Conservation (phyloP, 441 rosid genomes). For the Viola pubescens region DNA sequence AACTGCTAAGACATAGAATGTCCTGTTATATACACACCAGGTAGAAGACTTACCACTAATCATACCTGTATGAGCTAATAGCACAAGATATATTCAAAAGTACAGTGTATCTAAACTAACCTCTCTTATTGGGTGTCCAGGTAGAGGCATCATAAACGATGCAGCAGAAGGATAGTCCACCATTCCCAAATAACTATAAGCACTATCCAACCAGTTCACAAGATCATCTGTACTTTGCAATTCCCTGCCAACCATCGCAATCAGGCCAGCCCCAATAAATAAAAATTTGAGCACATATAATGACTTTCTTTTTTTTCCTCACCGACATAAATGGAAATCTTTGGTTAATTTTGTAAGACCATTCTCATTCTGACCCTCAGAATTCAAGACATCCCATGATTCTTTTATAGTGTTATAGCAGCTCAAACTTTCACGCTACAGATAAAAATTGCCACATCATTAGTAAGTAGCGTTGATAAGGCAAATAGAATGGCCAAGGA, state of each 20-base stretch:
- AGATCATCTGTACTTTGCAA: conserved; percentile 51
- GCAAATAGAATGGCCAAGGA: too few species aligned
- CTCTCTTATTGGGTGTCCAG: conserved; percentile 85
- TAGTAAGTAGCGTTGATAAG: neutral
- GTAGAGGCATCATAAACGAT: conserved; percentile 79
- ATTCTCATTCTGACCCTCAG: conserved; percentile 50
- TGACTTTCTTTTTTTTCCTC: conserved; percentile 17
- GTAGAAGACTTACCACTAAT: neutral
- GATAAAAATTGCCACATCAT: neutral
- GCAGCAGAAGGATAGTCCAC: conserved; percentile 80
- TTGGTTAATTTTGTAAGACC: conserved; percentile 58
- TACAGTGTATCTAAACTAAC: conserved; percentile 24
- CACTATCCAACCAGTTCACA: conserved; percentile 65
- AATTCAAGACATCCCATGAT: conserved; percentile 53
- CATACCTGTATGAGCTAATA: neutral
- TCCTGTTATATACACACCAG: too few species aligned
- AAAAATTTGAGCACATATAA: neutral
- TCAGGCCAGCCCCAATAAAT: conserved; percentile 8
- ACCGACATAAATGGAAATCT: conserved; percentile 67
- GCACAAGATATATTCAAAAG: neutral
- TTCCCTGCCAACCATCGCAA: conserved; percentile 36
- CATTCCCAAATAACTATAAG: conserved; percentile 90
- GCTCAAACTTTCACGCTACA: conserved; percentile 71
- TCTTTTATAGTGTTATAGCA: conserved; percentile 68
- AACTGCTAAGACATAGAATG: too few species aligned